phyloP scores from a whole-genome alignment of 805 yeast genomes.

The Scheffersomyces spartinae region DNA sequence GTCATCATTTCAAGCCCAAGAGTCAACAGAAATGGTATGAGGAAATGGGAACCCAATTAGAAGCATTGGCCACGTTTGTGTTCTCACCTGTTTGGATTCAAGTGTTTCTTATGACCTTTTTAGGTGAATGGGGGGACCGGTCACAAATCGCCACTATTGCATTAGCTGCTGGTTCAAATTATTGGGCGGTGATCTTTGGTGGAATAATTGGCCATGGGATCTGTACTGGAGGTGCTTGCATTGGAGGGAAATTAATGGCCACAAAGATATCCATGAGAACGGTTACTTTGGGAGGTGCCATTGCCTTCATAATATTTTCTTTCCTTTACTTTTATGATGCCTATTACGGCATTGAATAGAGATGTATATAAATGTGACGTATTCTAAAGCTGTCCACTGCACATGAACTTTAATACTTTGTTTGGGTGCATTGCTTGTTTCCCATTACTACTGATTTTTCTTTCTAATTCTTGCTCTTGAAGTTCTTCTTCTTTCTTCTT shows the following conservation, averaged over 20 bases:
- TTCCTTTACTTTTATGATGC: slow-evolving; percentile 71
- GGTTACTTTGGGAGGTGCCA: slow-evolving; percentile 84
- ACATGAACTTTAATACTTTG: slow-evolving; percentile 27
- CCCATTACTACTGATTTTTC: slow-evolving; percentile 15
- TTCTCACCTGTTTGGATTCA: slow-evolving; percentile 89
- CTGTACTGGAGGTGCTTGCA: slow-evolving; percentile 83
- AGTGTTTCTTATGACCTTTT: slow-evolving; percentile 88
- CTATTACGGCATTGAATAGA: slow-evolving; percentile 12
- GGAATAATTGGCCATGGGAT: slow-evolving; percentile 81
- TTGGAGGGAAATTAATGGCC: slow-evolving; percentile 88
- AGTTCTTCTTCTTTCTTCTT: slow-evolving; percentile 10
- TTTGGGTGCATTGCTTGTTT: slow-evolving; percentile 19
- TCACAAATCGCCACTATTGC: slow-evolving; percentile 97
- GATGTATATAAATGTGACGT: slow-evolving; percentile 1
- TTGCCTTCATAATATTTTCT: slow-evolving; percentile 76
- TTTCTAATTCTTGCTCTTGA: slow-evolving; percentile 14
- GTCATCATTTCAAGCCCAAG: not conserved
- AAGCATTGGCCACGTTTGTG: slow-evolving; percentile 47
- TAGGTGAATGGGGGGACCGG: slow-evolving; percentile 99
- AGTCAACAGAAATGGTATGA: slow-evolving; percentile 12
- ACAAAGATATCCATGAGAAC: slow-evolving; percentile 82
- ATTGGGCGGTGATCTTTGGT: slow-evolving; percentile 81
- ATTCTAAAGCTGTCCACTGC: slow-evolving; percentile 12
- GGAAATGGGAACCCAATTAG: slow-evolving; percentile 27
- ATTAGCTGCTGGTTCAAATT: slow-evolving; percentile 94